A percentile compares a stretch with the other conserved stretches of the same genome.
phyloP scores from a whole-genome alignment of 176 grass and related monocot species.

The Elymus sibiricus region DNA sequence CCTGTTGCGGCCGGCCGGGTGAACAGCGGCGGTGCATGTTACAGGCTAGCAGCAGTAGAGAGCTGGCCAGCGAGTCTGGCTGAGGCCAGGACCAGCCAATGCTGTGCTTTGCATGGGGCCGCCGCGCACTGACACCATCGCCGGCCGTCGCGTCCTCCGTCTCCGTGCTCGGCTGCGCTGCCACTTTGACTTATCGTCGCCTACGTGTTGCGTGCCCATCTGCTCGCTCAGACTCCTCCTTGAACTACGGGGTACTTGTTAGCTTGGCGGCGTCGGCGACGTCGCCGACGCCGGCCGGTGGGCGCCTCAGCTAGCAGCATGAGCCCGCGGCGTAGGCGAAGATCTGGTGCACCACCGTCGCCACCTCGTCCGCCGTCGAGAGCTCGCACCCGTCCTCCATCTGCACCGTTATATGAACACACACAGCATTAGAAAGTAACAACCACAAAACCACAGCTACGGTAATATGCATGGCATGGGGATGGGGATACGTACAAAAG shows the following conservation, averaged over 20 bases:
- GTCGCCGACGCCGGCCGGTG: neutral
- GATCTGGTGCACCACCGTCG: constrained; percentile 86
- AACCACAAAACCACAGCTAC: too few relatives aligned
- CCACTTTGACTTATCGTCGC: constrained; percentile 24
- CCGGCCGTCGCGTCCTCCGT: neutral
- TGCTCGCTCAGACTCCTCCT: neutral
- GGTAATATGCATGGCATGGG: too few relatives aligned
- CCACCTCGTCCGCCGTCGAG: constrained; percentile 89
- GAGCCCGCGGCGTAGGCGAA: constrained; percentile 69
- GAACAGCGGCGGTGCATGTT: neutral
- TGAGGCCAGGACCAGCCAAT: constrained; percentile 4
- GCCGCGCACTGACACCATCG: neutral
- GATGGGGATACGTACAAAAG: too few relatives aligned
- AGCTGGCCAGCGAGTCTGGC: too few relatives aligned
- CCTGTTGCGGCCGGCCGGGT: neutral
- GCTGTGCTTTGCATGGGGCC: neutral
- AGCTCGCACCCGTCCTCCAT: constrained; percentile 94
- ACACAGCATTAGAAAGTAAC: too few relatives aligned
- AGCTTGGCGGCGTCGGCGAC: neutral
- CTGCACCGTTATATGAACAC: constrained; percentile 26
- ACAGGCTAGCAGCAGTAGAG: neutral
- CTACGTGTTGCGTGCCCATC: neutral
- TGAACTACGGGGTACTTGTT: neutral
- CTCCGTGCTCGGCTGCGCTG: neutral
- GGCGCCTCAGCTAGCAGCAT: constrained; percentile 40